Evolutionary conservation across 2,329 filamentous ascomycete species (phyloP).

Genomic region (Colletotrichum siamense): DNA sequence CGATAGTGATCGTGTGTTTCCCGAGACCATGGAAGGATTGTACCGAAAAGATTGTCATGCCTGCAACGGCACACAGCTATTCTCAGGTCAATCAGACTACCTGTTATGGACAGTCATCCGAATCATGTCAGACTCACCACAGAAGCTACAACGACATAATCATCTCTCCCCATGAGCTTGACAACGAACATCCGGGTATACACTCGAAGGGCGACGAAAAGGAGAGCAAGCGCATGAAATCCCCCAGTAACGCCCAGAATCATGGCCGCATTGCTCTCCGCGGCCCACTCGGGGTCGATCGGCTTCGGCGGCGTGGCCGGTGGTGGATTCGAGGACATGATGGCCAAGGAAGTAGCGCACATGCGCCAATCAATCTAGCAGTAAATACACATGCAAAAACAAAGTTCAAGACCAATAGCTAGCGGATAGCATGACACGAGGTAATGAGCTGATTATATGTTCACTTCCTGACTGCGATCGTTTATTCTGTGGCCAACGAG

Average conservation of each 20-base stretch:
- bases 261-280: conserved; percentile 28
- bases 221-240: conserved; percentile 28
- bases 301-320: not conserved
- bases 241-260: conserved; percentile 26
- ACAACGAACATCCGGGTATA: conserved; percentile 26
- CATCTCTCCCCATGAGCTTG: conserved; percentile 30
- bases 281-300: conserved; percentile 25
- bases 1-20: conserved; percentile 43
- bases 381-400: not conserved
- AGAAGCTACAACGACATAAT: conserved; percentile 29
- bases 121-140: conserved; percentile 24
- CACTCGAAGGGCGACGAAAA: conserved; percentile 18
- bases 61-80: conserved; percentile 31
- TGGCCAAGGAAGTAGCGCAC: not conserved
- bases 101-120: no score
- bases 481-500: not conserved
- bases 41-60: conserved; percentile 41
- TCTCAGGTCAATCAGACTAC: not conserved
- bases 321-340: not conserved
- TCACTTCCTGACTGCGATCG: not conserved
- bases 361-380: not conserved
- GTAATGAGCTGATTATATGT: not conserved
- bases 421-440: not conserved
- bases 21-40: conserved; percentile 52
- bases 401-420: not conserved